Evolutionary conservation across 2,329 filamentous ascomycete genomes (phyloP), one percentile per base, ranked within the genome.

Genomic region (Arthroderma uncinatum): DNA sequence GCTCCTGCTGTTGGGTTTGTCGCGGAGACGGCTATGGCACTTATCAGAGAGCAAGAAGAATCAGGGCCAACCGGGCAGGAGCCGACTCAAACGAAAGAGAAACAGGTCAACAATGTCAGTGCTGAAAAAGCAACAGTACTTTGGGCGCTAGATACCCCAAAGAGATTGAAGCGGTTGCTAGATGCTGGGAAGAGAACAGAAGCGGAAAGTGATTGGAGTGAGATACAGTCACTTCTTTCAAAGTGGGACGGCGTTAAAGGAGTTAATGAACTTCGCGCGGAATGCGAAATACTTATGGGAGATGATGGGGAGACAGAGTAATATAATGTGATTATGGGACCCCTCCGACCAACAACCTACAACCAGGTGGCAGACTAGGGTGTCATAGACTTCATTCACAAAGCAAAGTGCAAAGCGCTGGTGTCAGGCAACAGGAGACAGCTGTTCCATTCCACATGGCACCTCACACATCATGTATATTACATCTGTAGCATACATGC

Each of bases 161-260:
- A 56, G 58, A 69, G 70, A 34, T 59, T 78, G 56, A 64, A 67
- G 57, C 62, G 57, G 39, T 61, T 76, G 36, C 6, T 77, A 21
- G 65, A 65, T 1, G 69, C 73, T 5, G 70, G 66, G 2, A 70
- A 73, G 48, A 59, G 61, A 12, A 71, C 73, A 6, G 74, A 74
- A 36, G 71, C 74, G 12, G 65, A 70, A 59, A 64, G 64, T 60
- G 67, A 78, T 62, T 74, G 77, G 75, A 61, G 66, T 54, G 65
- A 73, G 63, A 65, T 76, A 2, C 62, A 67, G 28, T 59, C 57
- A 9, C 60, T 77, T 44, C 63, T 78, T 23, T 65, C 67, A 37
- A 70, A 68, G 53, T 77, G 75, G 75, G 62, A 70, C 19, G 68
- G 68, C 2, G 73, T 76, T 0, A 70, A 70, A 55, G 75, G 75